A percentile compares a stretch with the other conserved stretches of the same genome.
phyloP scores from a whole-genome alignment of 805 yeast species.

The Candida taoyuanica region DNA sequence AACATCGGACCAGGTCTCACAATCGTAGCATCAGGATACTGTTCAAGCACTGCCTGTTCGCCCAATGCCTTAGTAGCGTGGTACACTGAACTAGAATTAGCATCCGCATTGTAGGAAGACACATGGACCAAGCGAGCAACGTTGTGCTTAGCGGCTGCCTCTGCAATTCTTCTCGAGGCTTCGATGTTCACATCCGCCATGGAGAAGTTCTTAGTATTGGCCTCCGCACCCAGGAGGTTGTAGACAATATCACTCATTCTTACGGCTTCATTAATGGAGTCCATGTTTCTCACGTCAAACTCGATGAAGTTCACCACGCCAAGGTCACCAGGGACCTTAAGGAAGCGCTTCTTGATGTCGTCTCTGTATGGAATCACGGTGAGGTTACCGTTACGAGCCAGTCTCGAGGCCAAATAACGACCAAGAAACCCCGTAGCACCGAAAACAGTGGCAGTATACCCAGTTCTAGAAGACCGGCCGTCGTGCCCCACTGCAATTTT shows the following conservation, averaged over 20 bases:
- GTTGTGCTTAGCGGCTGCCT: conserved; percentile 61
- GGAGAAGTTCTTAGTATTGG: conserved; percentile 70
- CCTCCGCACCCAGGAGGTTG: conserved; percentile 74
- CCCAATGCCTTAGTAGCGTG: conserved; percentile 77
- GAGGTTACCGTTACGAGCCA: conserved; percentile 79
- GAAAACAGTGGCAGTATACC: conserved; percentile 84
- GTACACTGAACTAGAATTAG: conserved; percentile 61
- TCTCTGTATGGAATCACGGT: conserved; percentile 79
- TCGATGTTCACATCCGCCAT: conserved; percentile 84
- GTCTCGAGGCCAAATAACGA: conserved; percentile 60
- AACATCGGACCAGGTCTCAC: conserved; percentile 82
- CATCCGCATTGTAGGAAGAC: conserved; percentile 72
- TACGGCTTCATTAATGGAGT: conserved; percentile 71
- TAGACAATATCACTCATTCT: conserved; percentile 78
- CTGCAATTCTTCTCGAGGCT: conserved; percentile 70
- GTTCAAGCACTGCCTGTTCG: conserved; percentile 64
- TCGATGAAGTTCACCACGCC: conserved; percentile 85
- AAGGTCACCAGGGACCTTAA: conserved; percentile 79
- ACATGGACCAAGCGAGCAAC: conserved; percentile 76
- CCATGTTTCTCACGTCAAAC: conserved; percentile 72
- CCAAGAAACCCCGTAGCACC: conserved; percentile 82
- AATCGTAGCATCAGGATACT: conserved; percentile 71
- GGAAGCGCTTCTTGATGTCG: conserved; percentile 68
- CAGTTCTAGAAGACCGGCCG: conserved; percentile 81
- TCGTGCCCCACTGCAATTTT: conserved; percentile 69